Evolutionary conservation across 2,329 filamentous ascomycete genomes (phyloP), one percentile per base, ranked within the genome.

Genomic region (Aspergillus ochraceus): DNA sequence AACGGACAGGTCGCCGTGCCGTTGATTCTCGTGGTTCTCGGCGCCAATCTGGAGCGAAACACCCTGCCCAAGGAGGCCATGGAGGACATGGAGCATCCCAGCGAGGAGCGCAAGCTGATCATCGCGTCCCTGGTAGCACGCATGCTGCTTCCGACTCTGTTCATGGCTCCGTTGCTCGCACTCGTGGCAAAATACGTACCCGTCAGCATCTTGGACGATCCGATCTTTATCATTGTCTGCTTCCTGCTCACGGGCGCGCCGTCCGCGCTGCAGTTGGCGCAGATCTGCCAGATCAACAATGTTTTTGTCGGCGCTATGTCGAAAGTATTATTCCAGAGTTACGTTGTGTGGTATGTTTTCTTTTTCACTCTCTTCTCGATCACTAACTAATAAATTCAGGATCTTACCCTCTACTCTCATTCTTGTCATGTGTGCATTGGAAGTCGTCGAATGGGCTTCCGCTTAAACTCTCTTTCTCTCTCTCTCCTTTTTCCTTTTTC

Each of bases 251-350:
- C 92, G 0, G 95, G 95, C 39, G 95, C 95, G 3, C 95, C 95
- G 6, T 96, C 90, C 64, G 95, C 95, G 26, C 82, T 99, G 64
- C 95, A 99, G 78, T 81, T 99, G 71, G 94, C 95, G 6, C 95
- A 99, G 79, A 99, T 99, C 62, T 99, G 95, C 79, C 95, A 98
- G 83, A 90, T 98, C 79, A 99, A 99, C 77, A 90, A 90, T 64
- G 95, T 99, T 10, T 99, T 92, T 76, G 94, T 98, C 81, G 87
- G 89, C 19, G 92, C 95, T 52, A 98, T 99, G 93, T 90, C 91
- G 63, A 90, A 87, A 74, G 84, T 99, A 58, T 79, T 98, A 54
- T 97, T 98, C 81, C 94, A 97, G 81, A 97, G 94, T 79, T 96
- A 96, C 73, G 92, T 99, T 60, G 88, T 97, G 64, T 97, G 92